phyloP scores from a whole-genome alignment of 2,329 filamentous ascomycete genomes.

The Colletotrichum magnum region DNA sequence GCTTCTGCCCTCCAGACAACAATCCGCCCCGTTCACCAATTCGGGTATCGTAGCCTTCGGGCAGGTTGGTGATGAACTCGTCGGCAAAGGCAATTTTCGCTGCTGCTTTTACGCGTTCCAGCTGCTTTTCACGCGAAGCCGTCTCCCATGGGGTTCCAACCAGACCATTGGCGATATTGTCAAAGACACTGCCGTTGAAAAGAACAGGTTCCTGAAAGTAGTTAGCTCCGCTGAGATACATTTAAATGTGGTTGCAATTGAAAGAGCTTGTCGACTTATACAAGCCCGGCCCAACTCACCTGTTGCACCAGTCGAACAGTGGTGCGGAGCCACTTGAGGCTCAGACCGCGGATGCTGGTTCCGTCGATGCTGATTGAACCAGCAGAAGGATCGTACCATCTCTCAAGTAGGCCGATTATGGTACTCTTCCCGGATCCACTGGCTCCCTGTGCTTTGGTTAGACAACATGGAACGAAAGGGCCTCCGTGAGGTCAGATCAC shows the following conservation, averaged over 20 bases:
- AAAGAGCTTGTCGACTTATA: not conserved
- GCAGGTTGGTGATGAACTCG: constrained; percentile 44
- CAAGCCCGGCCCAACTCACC: constrained; percentile 30
- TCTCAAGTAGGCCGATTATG: constrained; percentile 76
- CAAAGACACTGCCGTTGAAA: constrained; percentile 43
- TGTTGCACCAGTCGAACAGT: constrained; percentile 50
- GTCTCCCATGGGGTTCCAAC: constrained; percentile 38
- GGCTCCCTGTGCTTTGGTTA: constrained; percentile 52
- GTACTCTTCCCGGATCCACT: constrained; percentile 80
- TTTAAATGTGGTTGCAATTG: not conserved
- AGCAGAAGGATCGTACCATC: constrained; percentile 66
- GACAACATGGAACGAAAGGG: constrained; percentile 53
- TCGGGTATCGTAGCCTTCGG: constrained; percentile 45
- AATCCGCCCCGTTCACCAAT: constrained; percentile 45
- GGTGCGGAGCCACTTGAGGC: constrained; percentile 48
- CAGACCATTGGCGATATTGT: constrained; percentile 46
- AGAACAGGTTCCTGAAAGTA: constrained; percentile 44
- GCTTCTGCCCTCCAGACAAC: constrained; percentile 70
- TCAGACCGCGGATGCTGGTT: constrained; percentile 44
- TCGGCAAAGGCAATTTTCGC: constrained; percentile 45
- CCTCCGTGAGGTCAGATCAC: no score
- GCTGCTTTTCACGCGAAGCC: constrained; percentile 45
- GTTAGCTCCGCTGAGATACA: constrained; percentile 18
- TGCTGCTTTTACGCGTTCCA: constrained; percentile 53
- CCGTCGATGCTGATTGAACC: constrained; percentile 49